Conservation (phyloP, 352 stramenopile genomes). For the Nothophytophthora sp. region DNA sequence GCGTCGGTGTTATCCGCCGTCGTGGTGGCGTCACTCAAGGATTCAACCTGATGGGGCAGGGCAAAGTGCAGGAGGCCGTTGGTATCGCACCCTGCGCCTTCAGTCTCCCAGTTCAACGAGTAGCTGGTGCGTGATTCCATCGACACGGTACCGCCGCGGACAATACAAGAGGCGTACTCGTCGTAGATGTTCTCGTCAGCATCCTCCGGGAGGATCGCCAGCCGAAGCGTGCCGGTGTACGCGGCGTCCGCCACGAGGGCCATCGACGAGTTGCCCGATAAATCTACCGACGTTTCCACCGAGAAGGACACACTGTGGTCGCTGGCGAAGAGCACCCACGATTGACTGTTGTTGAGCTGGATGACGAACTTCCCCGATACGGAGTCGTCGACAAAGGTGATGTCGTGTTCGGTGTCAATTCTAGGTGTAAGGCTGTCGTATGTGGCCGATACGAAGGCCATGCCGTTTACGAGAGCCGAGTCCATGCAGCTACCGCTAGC, state of each 20-base stretch:
- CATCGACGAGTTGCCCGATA: slow-evolving; percentile 13
- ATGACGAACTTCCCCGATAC: slow-evolving; percentile 38
- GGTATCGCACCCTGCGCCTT: slow-evolving; percentile 43
- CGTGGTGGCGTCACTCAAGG: slow-evolving; percentile 19
- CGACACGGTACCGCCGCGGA: slow-evolving; percentile 34
- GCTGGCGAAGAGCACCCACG: slow-evolving; percentile 54
- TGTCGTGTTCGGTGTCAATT: slow-evolving; percentile 33
- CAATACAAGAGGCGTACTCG: slow-evolving; percentile 38
- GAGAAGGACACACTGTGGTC: slow-evolving; percentile 22
- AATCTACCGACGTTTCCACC: slow-evolving; percentile 9
- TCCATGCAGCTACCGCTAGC: slow-evolving; percentile 34
- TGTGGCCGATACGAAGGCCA: slow-evolving; percentile 51
- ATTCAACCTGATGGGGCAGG: slow-evolving; percentile 60
- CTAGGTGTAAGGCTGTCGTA: slow-evolving; percentile 42
- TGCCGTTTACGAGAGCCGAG: slow-evolving; percentile 43
- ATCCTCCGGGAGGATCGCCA: slow-evolving; percentile 37
- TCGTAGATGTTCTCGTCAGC: slow-evolving; percentile 35
- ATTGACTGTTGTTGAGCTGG: slow-evolving; percentile 46
- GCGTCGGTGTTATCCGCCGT: slow-evolving; percentile 21
- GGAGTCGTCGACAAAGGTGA: slow-evolving; percentile 26
- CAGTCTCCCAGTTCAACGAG: slow-evolving; percentile 47
- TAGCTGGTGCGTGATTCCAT: slow-evolving; percentile 41
- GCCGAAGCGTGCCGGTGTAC: slow-evolving; percentile 39
- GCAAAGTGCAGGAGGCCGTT: slow-evolving; percentile 67
- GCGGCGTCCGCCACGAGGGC: slow-evolving; percentile 24